Evolutionary conservation across 2,329 filamentous ascomycete species (phyloP), one percentile per base, ranked within the genome.

Genomic region (Hypoxylon sp.): DNA sequence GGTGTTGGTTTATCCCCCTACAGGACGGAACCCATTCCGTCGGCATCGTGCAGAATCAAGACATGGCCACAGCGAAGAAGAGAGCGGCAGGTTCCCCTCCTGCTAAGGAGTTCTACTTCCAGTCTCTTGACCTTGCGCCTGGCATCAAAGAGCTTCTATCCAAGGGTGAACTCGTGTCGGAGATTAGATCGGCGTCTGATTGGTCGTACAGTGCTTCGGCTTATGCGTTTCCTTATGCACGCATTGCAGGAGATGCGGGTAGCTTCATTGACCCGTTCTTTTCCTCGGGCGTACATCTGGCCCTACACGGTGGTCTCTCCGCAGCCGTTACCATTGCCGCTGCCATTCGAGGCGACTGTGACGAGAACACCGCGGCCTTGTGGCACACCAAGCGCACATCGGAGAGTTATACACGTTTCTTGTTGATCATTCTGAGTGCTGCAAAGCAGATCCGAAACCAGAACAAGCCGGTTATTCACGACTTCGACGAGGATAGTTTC

Each of bases 181-280:
- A 79, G 0, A 61, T 83, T 63, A 81, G 80, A 62, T 72, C 75
- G 0, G 83, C 81, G 1, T 81, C 81, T 0, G 83, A 85, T 71
- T 85, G 75, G 74, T 85, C 82, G 0, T 84, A 85, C 69, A 81
- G 74, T 47, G 78, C 83, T 3, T 76, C 78, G 0, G 61, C 72
- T 0, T 85, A 85, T 65, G 78, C 81, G 0, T 58, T 72, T n/a
- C 77, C 78, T 1, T 63, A 79, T 56, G 68, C 76, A 2, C 81
- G 82, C 16, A 76, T 84, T 9, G 77, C 73, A 4, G 82, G 83
- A 1, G 82, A 85, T 62, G 82, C 82, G 0, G 83, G 81, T 1
- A 81, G 78, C 65, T 85, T 85, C 65, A 83, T 85, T 62, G 82
- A 85, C 61, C 82, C 82, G 0, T 80, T 78, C 61, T 85, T 84